Evolutionary conservation across 495 filamentous ascomycete genomes (phyloP).

Genomic region (Lasiosphaeria miniovina): DNA sequence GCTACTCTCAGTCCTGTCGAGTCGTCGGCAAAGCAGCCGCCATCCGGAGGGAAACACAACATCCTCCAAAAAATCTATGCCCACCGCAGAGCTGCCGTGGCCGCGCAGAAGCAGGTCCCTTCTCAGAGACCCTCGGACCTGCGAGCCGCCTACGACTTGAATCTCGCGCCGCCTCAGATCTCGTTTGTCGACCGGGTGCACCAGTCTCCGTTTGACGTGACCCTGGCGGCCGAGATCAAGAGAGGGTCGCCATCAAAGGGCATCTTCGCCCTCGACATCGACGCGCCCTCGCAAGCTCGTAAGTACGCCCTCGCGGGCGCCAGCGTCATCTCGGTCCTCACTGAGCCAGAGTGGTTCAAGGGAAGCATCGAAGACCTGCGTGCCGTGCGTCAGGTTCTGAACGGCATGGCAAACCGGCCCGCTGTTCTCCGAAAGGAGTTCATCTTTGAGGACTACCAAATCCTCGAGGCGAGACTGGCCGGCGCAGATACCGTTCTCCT

Average conservation of each 20-base stretch:
- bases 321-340: conserved; percentile 94
- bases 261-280: conserved; percentile 80
- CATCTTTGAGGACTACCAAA: conserved; percentile 97
- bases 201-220: conserved; percentile 74
- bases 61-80: conserved; percentile 92
- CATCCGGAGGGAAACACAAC: conserved; percentile 62
- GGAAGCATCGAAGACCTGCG: conserved; percentile 92
- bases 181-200: conserved; percentile 76
- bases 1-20: conserved; percentile 4
- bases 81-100: conserved; percentile 72
- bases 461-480: conserved; percentile 87
- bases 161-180: conserved; percentile 80
- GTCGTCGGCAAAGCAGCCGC: conserved; percentile 16
- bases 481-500: conserved; percentile 93
- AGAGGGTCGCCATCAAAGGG: conserved; percentile 95
- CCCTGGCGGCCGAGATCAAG: conserved; percentile 96
- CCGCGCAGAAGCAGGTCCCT: conserved; percentile 79
- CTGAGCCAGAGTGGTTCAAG: conserved; percentile 98
- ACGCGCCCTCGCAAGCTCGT: conserved; percentile 84
- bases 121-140: conserved; percentile 81
- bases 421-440: conserved; percentile 95
- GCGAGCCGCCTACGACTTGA: conserved; percentile 81
- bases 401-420: conserved; percentile 86
- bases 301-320: conserved; percentile 92
- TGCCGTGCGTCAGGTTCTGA: conserved; percentile 79